Evolutionary conservation across 441 rosid species (phyloP).

Genomic region (Syzygium malaccense): DNA sequence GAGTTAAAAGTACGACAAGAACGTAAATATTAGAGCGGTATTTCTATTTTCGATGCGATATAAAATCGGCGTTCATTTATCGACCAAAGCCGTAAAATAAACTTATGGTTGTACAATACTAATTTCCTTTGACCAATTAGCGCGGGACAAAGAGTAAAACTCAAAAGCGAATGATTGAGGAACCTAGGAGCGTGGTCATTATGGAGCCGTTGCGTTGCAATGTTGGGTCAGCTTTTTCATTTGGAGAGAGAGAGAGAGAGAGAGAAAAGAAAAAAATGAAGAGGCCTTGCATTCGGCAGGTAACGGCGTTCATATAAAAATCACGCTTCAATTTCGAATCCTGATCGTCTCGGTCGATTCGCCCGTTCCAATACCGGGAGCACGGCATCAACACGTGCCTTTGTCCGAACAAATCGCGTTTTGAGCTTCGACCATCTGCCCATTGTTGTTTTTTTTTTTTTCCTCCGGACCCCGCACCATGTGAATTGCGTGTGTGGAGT

Average conservation of each 20-base stretch:
- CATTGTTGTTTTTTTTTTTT: accelerated
- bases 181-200: background rate
- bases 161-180: background rate
- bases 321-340: background rate
- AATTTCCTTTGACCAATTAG: background rate
- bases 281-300: no score
- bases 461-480: no score
- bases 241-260: no score
- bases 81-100: background rate
- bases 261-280: no score
- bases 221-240: background rate
- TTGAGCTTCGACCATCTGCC: accelerated
- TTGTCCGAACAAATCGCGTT: background rate
- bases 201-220: background rate
- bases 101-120: accelerated
- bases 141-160: background rate
- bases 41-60: background rate
- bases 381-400: accelerated
- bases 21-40: background rate
- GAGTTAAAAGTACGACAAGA: background rate
- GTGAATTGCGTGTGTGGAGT: background rate
- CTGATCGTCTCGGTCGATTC: background rate
- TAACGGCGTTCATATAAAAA: accelerated
- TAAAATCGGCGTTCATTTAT: background rate
- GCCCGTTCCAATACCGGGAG: background rate